Percentiles rank a stretch among this genome's conserved stretches.
These are phyloP conservation scores for Ogataea nitratoaversa DNA, from an alignment of 805 yeast species.

Conservation along the genomic window DNA sequence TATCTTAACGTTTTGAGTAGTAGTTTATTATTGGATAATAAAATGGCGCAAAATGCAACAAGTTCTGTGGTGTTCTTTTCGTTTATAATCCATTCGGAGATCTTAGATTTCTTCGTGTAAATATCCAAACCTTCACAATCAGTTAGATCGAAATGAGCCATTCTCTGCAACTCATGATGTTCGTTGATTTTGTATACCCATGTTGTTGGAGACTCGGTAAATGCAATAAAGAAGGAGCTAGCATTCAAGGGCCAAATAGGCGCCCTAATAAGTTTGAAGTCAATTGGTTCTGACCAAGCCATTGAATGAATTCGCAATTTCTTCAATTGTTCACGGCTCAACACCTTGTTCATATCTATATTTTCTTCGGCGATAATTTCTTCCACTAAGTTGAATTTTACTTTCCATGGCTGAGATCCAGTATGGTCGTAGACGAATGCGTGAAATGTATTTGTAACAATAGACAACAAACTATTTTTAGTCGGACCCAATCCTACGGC, in stretches of 20 bases:
- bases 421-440: slow-evolving; percentile 14
- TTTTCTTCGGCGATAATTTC: slow-evolving; percentile 8
- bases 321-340: slow-evolving; percentile 11
- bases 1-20: slow-evolving; percentile 6
- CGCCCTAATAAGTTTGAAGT: not conserved
- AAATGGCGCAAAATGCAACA: slow-evolving; percentile 8
- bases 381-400: slow-evolving; percentile 12
- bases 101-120: slow-evolving; percentile 9
- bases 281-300: slow-evolving; percentile 14
- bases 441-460: slow-evolving; percentile 18
- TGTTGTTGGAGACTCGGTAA: slow-evolving; percentile 12
- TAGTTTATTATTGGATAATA: slow-evolving; percentile 9
- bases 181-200: slow-evolving; percentile 13
- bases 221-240: slow-evolving; percentile 9
- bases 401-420: slow-evolving; percentile 15
- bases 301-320: slow-evolving; percentile 23
- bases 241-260: slow-evolving; percentile 14
- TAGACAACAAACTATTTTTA: slow-evolving; percentile 11
- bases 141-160: slow-evolving; percentile 3
- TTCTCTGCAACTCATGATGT: slow-evolving; percentile 2
- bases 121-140: slow-evolving; percentile 3
- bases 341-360: slow-evolving; percentile 11
- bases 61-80: not conserved
- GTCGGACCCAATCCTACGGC: slow-evolving; percentile 15
- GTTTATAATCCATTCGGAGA: slow-evolving; percentile 13